Evolutionary conservation across 1,284 basidiomycete species (phyloP), one percentile per base, ranked within the genome.

Genomic region (Sporisorium reilianum): DNA sequence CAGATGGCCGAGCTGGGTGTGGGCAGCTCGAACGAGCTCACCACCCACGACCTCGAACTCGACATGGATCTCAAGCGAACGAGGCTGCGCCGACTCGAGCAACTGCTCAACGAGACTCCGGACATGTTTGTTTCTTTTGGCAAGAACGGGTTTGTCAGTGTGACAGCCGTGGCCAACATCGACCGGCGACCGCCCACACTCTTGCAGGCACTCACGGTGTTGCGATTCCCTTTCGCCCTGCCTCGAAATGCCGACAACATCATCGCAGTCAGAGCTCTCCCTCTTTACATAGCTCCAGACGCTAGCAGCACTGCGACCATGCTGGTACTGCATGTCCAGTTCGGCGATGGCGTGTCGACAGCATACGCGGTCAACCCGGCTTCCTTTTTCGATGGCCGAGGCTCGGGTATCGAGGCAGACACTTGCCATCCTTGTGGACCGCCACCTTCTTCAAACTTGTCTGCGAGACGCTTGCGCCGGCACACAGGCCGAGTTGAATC

Each of bases 171-270:
- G 8, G 78, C 77, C 54, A 77, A 75, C 52, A 65, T 80, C 34
- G 78, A 80, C 56, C 67, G 77, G 4, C 55, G 70, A 18, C 78
- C 78, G 12, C 78, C 78, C 9, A 79, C 78, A 1, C 70, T 80
- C 11, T 46, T 73, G 32, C 67, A 80, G 46, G 63, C 64, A 5
- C 54, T 77, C 32, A 75, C 71, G 12, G 78, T 79, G 12, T 64
- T 80, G 22, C 73, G 64, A 25, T 28, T 72, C 3, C 68, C 67
- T 7, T 56, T 64, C 32, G 6, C 53, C 9, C 40, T 65, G 12
- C 58, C 68, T 6, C 8, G 59, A 2, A 20, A 41, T 3, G n/a
- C n/a, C 8, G 23, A 36, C 18, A 20, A 48, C 18, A 62, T 75
- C 18, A 10, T 23, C 14, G 28, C 49, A 12, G 53, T 73, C 49